Evolutionary conservation across 441 rosid genomes (phyloP).

Genomic region (Arabidopsis lyrata): DNA sequence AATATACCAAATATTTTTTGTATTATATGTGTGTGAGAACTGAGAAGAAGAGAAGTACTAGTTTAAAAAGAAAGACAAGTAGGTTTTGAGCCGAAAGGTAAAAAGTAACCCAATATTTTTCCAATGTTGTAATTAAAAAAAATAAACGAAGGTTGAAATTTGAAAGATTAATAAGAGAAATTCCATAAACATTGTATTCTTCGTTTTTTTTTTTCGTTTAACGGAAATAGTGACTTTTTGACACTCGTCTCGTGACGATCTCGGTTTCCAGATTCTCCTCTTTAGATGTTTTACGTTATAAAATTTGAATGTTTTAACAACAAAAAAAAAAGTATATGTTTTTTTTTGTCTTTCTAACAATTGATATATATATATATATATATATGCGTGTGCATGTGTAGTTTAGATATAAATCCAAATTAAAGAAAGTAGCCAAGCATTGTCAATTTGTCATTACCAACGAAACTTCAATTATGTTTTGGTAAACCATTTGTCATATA

Average conservation of each 20-base stretch:
- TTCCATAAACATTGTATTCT: constrained; percentile 14
- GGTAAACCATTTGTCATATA: neutral
- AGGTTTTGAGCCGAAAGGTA: constrained; percentile 40
- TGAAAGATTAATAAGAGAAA: constrained; percentile 7
- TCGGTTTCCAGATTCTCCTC: constrained; percentile 39
- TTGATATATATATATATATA: neutral
- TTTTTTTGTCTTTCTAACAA: neutral
- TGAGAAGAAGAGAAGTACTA: constrained; percentile 35
- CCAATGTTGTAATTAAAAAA: neutral
- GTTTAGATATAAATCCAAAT: neutral
- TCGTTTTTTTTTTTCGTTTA: constrained; percentile 27
- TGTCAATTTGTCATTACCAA: constrained; percentile 22
- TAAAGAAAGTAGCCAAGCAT: constrained; percentile 1
- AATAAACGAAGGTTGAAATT: too few relatives aligned
- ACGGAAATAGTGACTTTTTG: constrained; percentile 24
- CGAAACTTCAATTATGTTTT: constrained; percentile 4
- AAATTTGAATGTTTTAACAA: neutral
- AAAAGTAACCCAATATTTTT: constrained; percentile 18
- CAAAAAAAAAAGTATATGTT: too few relatives aligned
- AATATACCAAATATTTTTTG: constrained; percentile 7
- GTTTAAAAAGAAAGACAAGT: constrained; percentile 12
- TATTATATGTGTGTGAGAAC: constrained; percentile 16
- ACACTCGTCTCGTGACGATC: constrained; percentile 43
- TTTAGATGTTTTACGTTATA: constrained; percentile 20
- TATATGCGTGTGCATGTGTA: neutral